Evolutionary conservation across 1,284 basidiomycete genomes (phyloP), one percentile per base, ranked within the genome.

Genomic region (Quambalaria eucalypti): DNA sequence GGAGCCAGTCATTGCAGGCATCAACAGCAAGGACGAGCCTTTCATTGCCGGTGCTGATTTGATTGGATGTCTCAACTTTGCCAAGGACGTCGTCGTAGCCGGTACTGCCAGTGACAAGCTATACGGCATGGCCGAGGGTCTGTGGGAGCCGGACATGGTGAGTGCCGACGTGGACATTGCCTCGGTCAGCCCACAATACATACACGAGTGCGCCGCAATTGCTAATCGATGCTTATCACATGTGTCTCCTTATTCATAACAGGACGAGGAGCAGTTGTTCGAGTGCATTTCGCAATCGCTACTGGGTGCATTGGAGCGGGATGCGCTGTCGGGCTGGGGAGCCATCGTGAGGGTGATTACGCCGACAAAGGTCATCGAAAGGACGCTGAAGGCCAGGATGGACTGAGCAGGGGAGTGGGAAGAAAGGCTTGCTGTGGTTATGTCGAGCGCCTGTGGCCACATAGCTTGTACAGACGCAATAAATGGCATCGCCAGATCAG

Each of bases 251-350:
- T 14, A 26, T 36, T 12, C 40, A 8, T 5, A 3, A 49, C 54
- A 81, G 79, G 90, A 86, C 74, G 85, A 92, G 12, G 95, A 98
- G 76, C 95, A 98, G 77, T 80, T 99, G 51, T 99, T 99, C 72
- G 95, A 98, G 80, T 98, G 95, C 10, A 91, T 97, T 71, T 90
- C 90, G 23, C 95, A 99, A 78, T 93, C 91, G 8, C 79, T 99
- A 55, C 79, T 98, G 71, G 97, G 93, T 69, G 90, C 91, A 8
- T 86, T 97, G 36, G 95, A 99, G 77, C 82, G 95, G 51, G 95
- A 98, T 77, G 91, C 95, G 16, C 88, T 86, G 76, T 95, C 90
- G 54, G 95, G 95, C 61, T 97, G 90, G 91, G 95, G 95, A 48
- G 90, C 87, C 31, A 79, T 95, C 47, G 93, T 99, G 50, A 87